Evolutionary conservation across 257 asterid species (phyloP).

Genomic region (Plectranthus barbatus): DNA sequence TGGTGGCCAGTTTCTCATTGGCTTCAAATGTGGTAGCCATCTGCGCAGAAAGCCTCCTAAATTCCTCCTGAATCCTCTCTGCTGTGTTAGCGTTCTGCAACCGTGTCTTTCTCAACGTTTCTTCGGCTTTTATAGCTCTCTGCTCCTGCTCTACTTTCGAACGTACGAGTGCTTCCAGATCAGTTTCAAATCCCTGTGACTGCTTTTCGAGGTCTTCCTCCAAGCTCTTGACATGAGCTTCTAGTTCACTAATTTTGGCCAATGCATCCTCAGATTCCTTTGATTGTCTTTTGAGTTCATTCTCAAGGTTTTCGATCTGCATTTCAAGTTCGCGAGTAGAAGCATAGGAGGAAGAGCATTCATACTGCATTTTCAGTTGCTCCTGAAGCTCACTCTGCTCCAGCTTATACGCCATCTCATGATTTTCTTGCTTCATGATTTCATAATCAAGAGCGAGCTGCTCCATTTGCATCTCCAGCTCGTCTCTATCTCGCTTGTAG

Average conservation of each 20-base stretch:
- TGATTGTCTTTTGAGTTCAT: constrained; percentile 43
- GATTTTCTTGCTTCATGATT: constrained; percentile 90
- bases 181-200: constrained; percentile 70
- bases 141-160: constrained; percentile 84
- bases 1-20: constrained; percentile 74
- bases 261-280: constrained; percentile 39
- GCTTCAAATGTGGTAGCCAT: constrained; percentile 76
- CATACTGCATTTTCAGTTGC: constrained; percentile 82
- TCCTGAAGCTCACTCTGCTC: constrained; percentile 88
- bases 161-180: constrained; percentile 45
- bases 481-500: constrained; percentile 67
- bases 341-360: constrained; percentile 57
- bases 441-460: constrained; percentile 96
- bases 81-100: constrained; percentile 74
- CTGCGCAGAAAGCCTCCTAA: constrained; percentile 64
- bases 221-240: constrained; percentile 50
- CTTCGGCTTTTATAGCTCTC: constrained; percentile 90
- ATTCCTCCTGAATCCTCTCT: constrained; percentile 78
- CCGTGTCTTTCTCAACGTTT: constrained; percentile 64
- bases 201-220: constrained; percentile 87
- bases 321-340: constrained; percentile 48
- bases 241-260: constrained; percentile 43
- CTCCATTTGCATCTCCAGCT: constrained; percentile 89
- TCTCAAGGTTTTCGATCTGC: constrained; percentile 65
- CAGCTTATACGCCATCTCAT: constrained; percentile 61